Evolutionary conservation across 2,329 filamentous ascomycete species (phyloP).

Genomic region (Exophiala lecanii-corni): DNA sequence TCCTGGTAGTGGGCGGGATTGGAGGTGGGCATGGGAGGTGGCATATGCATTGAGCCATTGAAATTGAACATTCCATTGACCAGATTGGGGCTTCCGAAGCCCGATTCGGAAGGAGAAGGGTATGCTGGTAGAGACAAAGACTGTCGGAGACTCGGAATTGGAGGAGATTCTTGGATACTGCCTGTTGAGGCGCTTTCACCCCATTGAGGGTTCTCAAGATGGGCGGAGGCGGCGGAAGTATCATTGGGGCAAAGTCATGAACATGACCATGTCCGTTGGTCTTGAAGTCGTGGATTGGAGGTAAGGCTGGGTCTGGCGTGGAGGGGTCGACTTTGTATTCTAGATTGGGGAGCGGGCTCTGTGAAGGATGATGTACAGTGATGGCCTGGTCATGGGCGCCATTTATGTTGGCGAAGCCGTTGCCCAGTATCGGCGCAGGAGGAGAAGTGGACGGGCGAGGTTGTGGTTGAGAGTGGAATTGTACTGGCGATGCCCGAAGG

Average conservation of each 20-base stretch:
- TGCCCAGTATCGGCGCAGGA: constrained; percentile 1
- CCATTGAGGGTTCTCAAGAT: constrained; percentile 24
- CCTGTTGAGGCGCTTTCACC: constrained; percentile 10
- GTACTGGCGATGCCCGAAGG: constrained; percentile 25
- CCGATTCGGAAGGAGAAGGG: constrained; percentile 27
- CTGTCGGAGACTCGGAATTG: constrained; percentile 11
- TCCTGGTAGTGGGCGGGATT: constrained; percentile 22
- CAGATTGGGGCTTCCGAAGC: constrained; percentile 22
- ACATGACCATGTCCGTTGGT: constrained; percentile 4
- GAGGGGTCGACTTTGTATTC: constrained; percentile 11
- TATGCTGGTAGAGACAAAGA: constrained; percentile 14
- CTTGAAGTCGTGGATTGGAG: constrained; percentile 8
- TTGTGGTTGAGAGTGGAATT: constrained; percentile 7
- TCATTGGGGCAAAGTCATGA: constrained; percentile 14
- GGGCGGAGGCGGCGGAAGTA: constrained; percentile 19
- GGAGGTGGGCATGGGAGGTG: constrained; percentile 26
- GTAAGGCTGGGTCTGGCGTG: constrained; percentile 8
- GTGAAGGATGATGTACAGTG: background rate
- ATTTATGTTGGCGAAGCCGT: background rate
- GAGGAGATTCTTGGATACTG: constrained; percentile 3
- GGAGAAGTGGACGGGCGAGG: constrained; percentile 8
- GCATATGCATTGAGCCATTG: constrained; percentile 22
- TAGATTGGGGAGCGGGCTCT: constrained; percentile 1
- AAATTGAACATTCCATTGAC: constrained; percentile 18
- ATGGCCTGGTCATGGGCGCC: background rate